Percentiles rank a stretch among this genome's conserved stretches.
phyloP scores from a whole-genome alignment of 352 stramenopile genomes.

The Phytophthora meadii region DNA sequence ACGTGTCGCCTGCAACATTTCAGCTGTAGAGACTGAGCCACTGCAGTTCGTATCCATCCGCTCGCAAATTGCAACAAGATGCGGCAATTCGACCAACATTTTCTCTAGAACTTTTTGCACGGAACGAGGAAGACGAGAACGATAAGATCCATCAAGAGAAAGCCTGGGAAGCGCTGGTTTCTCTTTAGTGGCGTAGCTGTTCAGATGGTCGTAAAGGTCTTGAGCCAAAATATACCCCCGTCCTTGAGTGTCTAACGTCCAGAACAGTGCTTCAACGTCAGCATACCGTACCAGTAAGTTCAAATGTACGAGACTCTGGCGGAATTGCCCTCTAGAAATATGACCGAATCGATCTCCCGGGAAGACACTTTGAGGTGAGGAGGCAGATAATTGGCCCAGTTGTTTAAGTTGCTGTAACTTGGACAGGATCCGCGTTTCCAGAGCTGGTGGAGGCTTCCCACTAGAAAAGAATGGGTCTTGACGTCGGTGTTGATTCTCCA shows the following conservation, averaged over 20 bases:
- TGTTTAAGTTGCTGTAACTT: slow-evolving; percentile 74
- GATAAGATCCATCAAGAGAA: slow-evolving; percentile 24
- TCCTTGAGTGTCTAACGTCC: slow-evolving; percentile 71
- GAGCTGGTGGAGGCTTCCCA: slow-evolving; percentile 39
- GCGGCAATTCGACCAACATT: slow-evolving; percentile 59
- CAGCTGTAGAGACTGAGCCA: slow-evolving; percentile 45
- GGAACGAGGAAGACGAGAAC: slow-evolving; percentile 42
- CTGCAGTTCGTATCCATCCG: slow-evolving; percentile 51
- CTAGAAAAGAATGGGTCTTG: slow-evolving; percentile 47
- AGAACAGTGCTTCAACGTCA: slow-evolving; percentile 79
- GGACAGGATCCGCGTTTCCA: slow-evolving; percentile 65
- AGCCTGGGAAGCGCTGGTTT: slow-evolving; percentile 34
- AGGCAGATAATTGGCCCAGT: slow-evolving; percentile 57
- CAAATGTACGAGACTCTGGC: slow-evolving; percentile 74
- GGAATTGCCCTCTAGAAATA: slow-evolving; percentile 76
- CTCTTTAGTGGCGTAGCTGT: slow-evolving; percentile 34
- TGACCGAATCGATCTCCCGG: slow-evolving; percentile 73
- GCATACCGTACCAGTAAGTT: slow-evolving; percentile 67
- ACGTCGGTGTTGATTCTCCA: slow-evolving; percentile 35
- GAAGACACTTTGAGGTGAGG: slow-evolving; percentile 67
- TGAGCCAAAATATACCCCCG: slow-evolving; percentile 62
- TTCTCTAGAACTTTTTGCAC: slow-evolving; percentile 79
- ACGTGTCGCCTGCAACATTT: slow-evolving; percentile 63
- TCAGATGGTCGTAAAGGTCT: slow-evolving; percentile 77
- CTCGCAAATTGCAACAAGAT: slow-evolving; percentile 57